Evolutionary conservation across 2,329 filamentous ascomycete genomes (phyloP).

Genomic region (Talaromyces sp.): DNA sequence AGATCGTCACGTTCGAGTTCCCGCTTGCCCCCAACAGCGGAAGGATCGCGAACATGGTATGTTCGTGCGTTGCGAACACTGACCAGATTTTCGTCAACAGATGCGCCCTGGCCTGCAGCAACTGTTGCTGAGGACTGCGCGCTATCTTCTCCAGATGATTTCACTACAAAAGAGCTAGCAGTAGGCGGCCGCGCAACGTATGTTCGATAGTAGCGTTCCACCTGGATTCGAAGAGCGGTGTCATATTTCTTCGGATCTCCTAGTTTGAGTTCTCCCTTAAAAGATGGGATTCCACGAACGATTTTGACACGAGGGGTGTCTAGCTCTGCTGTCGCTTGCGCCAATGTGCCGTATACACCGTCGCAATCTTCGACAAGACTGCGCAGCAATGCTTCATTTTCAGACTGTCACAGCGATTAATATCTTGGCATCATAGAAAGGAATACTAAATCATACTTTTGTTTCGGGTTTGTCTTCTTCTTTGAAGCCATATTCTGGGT

Average conservation of each 20-base stretch:
- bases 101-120: conserved; percentile 12
- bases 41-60: conserved; percentile 74
- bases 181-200: conserved; percentile 68
- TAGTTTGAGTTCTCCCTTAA: conserved; percentile 72
- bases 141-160: conserved; percentile 43
- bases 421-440: not conserved
- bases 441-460: conserved; percentile 51
- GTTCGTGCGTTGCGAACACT: conserved; percentile 70
- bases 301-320: conserved; percentile 70
- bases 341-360: conserved; percentile 75
- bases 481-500: conserved; percentile 81
- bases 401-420: conserved; percentile 37
- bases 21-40: conserved; percentile 69
- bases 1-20: conserved; percentile 78
- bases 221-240: conserved; percentile 71
- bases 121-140: conserved; percentile 51
- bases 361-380: conserved; percentile 62
- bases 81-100: conserved; percentile 44
- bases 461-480: conserved; percentile 72
- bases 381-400: conserved; percentile 67
- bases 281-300: conserved; percentile 70
- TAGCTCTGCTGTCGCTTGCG: conserved; percentile 76
- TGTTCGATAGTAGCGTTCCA: conserved; percentile 87
- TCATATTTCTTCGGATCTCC: conserved; percentile 71
- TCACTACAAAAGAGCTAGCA: conserved; percentile 69